phyloP scores from a whole-genome alignment of 2,329 filamentous ascomycete species.

The Akanthomyces uredinophilus region DNA sequence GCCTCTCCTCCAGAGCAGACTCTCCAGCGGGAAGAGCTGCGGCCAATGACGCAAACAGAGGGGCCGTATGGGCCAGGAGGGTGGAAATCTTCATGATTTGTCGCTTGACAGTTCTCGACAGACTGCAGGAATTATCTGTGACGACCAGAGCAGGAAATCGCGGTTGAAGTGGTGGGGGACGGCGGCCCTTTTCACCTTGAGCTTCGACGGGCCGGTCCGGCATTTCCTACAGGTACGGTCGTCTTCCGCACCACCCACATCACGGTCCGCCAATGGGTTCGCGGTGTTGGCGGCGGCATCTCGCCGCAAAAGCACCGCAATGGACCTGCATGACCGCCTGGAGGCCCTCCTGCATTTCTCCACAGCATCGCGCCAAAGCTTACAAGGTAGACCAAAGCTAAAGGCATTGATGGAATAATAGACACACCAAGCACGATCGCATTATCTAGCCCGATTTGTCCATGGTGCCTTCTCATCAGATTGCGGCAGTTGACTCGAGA shows the following conservation, averaged over 20 bases:
- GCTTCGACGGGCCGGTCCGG: neutral
- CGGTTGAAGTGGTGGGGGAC: neutral
- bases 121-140: neutral
- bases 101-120: neutral
- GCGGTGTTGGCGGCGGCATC: neutral
- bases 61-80: conserved; percentile 2
- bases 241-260: neutral
- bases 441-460: neutral
- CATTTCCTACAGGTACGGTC: neutral
- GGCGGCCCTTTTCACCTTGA: neutral
- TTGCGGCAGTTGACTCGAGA: neutral
- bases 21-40: conserved; percentile 7
- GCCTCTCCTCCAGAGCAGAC: conserved; percentile 9
- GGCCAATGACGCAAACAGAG: neutral
- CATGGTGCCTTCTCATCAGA: neutral
- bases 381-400: neutral
- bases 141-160: neutral
- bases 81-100: neutral
- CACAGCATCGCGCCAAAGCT: neutral
- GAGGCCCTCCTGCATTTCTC: neutral
- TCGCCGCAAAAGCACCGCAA: conserved; percentile 11
- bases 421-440: neutral
- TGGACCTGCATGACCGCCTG: neutral
- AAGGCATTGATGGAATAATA: neutral
- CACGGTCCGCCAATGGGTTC: neutral